Evolutionary conservation across 129 eudicot species (phyloP), one percentile per base, ranked within the genome.

Genomic region (Lactuca sativa): DNA sequence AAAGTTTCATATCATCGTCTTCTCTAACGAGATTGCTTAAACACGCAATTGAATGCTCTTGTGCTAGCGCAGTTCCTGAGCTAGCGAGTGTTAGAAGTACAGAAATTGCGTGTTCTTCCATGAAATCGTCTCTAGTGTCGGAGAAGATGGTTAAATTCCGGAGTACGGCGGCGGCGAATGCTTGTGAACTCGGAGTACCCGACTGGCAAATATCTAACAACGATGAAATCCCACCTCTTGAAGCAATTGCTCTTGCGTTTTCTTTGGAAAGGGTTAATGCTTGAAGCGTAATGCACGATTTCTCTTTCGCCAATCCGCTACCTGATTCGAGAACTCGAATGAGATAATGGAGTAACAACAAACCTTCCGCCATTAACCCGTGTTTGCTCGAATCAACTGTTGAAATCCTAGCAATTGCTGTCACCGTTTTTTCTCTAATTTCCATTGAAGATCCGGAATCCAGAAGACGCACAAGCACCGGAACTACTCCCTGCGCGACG

Each of bases 11-110:
- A 25, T 74, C 73, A 44, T 79, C 86, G 16, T 90, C 86, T 3
- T 70, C 83, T 32, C 48, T 55, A 3, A 75, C 74, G 16, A 90
- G 54, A 74, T 82, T 86, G 31, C 86, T 74, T 64, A 86, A 84
- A 74, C 96, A 90, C 21, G 85, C 86, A 14, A 90, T 70, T 7
- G 96, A 73, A 82, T 86, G 85, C 57, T 90, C 93, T 67, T 85
- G 90, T 0, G 96, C 93, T 16, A 80, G 56, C 1, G 70, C 43
- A 6, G 90, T 86, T 15, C 96, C 96, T 9, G 90, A 81, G 7
- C 80, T 62, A 7, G 84, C 77, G 38, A 90, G 56, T 4, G 76
- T 75, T 48, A 90, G 33, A 43, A 90, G 72, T 2, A 74, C 76
- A 9, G 56, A 54, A 25, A 86, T 66, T 5, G 83, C 83, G 25